Conservation (phyloP, 2,329 filamentous ascomycete species). For the Cladophialophora psammophila region DNA sequence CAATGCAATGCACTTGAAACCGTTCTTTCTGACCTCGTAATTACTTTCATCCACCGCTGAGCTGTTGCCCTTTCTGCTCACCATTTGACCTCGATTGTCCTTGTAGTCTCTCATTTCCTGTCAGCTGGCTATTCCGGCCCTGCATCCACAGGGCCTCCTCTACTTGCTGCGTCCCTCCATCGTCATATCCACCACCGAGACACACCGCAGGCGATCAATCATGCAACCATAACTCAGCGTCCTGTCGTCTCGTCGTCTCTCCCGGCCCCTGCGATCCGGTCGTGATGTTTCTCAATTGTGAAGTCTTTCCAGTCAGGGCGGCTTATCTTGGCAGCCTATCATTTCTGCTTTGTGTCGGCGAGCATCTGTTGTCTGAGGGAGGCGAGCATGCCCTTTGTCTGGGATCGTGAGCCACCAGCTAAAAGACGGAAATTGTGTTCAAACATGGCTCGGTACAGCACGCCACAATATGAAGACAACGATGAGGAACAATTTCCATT, state of each 20-base stretch:
- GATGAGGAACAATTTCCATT: constrained; percentile 15
- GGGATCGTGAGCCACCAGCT: constrained; percentile 26
- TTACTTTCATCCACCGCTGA: neutral
- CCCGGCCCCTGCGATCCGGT: neutral
- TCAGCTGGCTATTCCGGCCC: neutral
- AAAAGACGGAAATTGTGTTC: constrained; percentile 37
- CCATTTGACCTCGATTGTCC: neutral
- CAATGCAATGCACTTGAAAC: neutral
- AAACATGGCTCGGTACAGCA: constrained; percentile 30
- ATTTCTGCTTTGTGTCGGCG: neutral
- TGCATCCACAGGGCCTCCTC: neutral
- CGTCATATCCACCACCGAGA: neutral
- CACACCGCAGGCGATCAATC: neutral
- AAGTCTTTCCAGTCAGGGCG: neutral
- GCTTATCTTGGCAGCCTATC: neutral
- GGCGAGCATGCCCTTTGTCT: constrained; percentile 39
- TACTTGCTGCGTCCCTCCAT: neutral
- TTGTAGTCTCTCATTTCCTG: neutral
- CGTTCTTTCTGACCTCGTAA: neutral
- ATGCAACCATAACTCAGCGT: neutral
- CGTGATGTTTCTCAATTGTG: constrained; percentile 1
- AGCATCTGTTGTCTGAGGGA: neutral
- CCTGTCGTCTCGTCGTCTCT: neutral
- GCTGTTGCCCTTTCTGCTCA: neutral
- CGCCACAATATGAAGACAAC: constrained; percentile 14